Percentiles rank a stretch among this genome's conserved stretches.
Evolutionary conservation across 345 rosid genomes (phyloP).

Genomic region (Corymbia maculata): DNA sequence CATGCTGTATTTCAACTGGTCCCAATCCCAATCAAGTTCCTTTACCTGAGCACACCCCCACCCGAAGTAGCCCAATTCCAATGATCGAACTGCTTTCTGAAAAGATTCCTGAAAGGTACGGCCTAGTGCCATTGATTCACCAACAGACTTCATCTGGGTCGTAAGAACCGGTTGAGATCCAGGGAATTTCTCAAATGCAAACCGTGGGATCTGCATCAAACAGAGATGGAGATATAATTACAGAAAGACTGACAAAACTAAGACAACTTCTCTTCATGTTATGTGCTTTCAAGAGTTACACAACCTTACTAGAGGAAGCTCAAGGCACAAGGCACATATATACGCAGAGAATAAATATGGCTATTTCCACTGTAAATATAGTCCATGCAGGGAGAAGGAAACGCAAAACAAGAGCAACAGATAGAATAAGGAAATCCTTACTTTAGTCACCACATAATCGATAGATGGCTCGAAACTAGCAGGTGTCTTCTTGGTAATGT

Average conservation of each 20-base stretch:
- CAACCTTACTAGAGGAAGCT: neutral
- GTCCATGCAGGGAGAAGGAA: neutral
- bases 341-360: neutral
- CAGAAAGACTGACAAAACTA: neutral
- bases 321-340: neutral
- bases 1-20: conserved; percentile 73
- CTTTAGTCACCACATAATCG: conserved; percentile 97
- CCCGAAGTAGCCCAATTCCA: conserved; percentile 79
- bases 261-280: neutral
- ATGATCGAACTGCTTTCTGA: conserved; percentile 85
- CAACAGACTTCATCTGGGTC: conserved; percentile 98
- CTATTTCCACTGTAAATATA: neutral
- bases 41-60: conserved; percentile 80
- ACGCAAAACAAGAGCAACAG: neutral
- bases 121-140: conserved; percentile 91
- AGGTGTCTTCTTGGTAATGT: conserved; percentile 95
- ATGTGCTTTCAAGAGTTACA: neutral
- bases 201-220: conserved; percentile 73
- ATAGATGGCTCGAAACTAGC: conserved; percentile 99
- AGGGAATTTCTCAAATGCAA: conserved; percentile 98
- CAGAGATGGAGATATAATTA: neutral
- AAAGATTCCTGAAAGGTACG: conserved; percentile 96
- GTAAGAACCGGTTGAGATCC: conserved; percentile 85
- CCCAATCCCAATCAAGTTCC: conserved; percentile 94
- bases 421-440: conserved; percentile 1